phyloP scores from a whole-genome alignment of 1,284 basidiomycete species.

The Trichosporon sp. region DNA sequence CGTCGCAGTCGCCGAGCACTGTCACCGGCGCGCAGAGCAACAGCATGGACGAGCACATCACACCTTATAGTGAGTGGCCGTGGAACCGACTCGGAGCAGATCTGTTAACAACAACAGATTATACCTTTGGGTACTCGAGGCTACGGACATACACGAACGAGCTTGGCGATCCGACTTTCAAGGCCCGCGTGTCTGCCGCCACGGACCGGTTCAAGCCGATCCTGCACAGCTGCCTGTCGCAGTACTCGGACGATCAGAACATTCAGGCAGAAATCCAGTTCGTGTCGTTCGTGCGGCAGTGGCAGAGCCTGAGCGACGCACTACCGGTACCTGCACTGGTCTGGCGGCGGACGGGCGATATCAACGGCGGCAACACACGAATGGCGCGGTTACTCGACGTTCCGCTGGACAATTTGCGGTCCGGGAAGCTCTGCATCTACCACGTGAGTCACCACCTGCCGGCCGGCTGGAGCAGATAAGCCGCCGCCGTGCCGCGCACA shows the following conservation, averaged over 20 bases:
- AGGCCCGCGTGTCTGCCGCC: conserved; percentile 9
- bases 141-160: conserved; percentile 15
- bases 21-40: neutral
- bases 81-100: neutral
- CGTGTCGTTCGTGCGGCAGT: conserved; percentile 15
- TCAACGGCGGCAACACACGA: conserved; percentile 18
- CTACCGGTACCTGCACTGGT: conserved; percentile 15
- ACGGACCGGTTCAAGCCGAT: conserved; percentile 22
- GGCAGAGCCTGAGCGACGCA: conserved; percentile 14
- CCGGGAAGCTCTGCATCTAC: conserved; percentile 14
- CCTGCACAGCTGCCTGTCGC: conserved; percentile 18
- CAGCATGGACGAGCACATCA: neutral
- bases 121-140: conserved; percentile 22
- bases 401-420: conserved; percentile 7
- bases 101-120: conserved; percentile 8
- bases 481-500: neutral
- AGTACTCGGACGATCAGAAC: conserved; percentile 17
- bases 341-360: conserved; percentile 20
- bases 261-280: conserved; percentile 19
- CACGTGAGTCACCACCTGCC: conserved; percentile 7
- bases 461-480: neutral
- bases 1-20: neutral
- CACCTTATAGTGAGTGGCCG: conserved; percentile 10
- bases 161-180: conserved; percentile 8
- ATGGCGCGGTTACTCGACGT: conserved; percentile 14